Conservation (phyloP, 805 yeast species). For the Sugiyamaella mastotermitis region DNA sequence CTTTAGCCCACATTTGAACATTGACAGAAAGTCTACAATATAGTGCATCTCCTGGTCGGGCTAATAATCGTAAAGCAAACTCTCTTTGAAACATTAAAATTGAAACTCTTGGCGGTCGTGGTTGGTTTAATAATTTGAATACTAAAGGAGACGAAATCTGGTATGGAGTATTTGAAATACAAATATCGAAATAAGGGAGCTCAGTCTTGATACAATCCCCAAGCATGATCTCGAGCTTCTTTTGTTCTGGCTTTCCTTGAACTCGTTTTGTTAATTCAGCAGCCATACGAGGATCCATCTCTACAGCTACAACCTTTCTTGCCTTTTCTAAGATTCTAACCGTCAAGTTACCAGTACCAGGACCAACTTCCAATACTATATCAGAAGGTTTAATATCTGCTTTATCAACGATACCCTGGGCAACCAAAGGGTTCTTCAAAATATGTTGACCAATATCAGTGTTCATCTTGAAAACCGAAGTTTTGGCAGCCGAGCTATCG, state of each 20-base stretch:
- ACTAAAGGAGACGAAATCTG: constrained; percentile 96
- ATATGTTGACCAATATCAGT: constrained; percentile 97
- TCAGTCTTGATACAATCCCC: constrained; percentile 97
- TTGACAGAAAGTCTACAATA: constrained; percentile 93
- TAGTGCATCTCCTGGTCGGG: constrained; percentile 92
- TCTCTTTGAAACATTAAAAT: constrained; percentile 97
- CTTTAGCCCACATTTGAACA: constrained; percentile 99
- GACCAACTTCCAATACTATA: constrained; percentile 92
- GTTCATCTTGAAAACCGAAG: constrained; percentile 84
- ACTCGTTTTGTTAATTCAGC: constrained; percentile 97
- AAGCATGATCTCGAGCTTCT: constrained; percentile 81
- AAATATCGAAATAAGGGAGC: constrained; percentile 88
- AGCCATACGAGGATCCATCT: constrained; percentile 99
- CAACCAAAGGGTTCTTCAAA: constrained; percentile 89
- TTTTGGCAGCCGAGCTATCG: constrained; percentile 17
- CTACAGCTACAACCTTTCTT: constrained; percentile 89
- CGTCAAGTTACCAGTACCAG: constrained; percentile 98
- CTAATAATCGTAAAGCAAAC: constrained; percentile 86
- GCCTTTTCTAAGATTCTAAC: constrained; percentile 90
- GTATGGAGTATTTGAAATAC: constrained; percentile 96
- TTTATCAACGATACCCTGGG: constrained; percentile 97
- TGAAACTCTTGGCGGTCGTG: constrained; percentile 90
- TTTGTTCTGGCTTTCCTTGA: constrained; percentile 91
- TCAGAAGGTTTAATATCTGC: constrained; percentile 91
- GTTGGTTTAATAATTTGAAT: constrained; percentile 83